Conservation (phyloP, 192 early-diverging fungal species). For the Podila epicladia region DNA sequence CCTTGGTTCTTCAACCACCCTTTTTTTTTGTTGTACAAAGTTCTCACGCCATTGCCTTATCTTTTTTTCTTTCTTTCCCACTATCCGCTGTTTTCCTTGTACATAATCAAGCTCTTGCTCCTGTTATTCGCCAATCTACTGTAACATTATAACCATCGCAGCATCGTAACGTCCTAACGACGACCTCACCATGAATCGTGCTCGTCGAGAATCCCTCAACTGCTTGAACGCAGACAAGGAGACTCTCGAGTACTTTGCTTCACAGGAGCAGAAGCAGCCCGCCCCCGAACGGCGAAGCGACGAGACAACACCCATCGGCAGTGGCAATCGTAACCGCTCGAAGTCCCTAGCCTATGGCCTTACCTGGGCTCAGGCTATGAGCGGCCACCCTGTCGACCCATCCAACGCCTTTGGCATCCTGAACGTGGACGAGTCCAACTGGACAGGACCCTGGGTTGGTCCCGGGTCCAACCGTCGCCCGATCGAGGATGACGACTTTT, state of each 20-base stretch:
- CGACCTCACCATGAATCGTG: conserved; percentile 32
- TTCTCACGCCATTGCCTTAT: too few relatives aligned
- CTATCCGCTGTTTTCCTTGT: not conserved
- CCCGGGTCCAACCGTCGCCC: not conserved
- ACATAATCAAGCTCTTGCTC: not conserved
- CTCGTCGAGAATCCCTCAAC: conserved; percentile 50
- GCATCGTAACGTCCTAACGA: not conserved
- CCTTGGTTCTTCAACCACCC: too few relatives aligned
- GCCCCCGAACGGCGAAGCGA: conserved; percentile 1
- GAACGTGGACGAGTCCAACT: conserved; percentile 20
- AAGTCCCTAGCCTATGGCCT: conserved; percentile 42
- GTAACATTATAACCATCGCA: not conserved
- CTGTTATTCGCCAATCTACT: not conserved
- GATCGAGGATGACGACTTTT: not conserved
- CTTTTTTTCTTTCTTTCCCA: not conserved
- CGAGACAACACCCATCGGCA: not conserved
- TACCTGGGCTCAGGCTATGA: conserved; percentile 48
- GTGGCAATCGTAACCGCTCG: conserved; percentile 17
- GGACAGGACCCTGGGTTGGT: conserved; percentile 18
- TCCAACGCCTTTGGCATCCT: conserved; percentile 24
- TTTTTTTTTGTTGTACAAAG: too few relatives aligned
- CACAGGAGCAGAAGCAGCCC: conserved; percentile 35
- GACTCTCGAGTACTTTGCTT: conserved; percentile 42
- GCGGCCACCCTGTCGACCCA: conserved; percentile 31
- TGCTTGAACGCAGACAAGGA: conserved; percentile 51